Evolutionary conservation across 176 grass and related monocot genomes (phyloP).

Genomic region (Musa beccarii): DNA sequence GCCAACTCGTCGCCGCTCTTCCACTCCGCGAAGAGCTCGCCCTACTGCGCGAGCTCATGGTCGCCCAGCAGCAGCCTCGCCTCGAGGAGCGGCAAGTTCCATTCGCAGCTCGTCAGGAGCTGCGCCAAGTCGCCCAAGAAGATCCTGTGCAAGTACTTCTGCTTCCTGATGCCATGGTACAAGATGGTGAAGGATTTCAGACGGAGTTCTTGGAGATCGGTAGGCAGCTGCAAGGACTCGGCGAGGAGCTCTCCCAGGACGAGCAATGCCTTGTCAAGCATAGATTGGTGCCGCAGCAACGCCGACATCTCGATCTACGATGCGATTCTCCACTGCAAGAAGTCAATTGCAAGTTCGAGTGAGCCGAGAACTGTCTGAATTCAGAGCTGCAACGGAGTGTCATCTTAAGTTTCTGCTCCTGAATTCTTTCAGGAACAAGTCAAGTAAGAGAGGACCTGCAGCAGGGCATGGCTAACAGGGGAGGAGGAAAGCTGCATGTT

Average conservation of each 20-base stretch:
- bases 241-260: not conserved
- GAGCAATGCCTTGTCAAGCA: slow-evolving; percentile 9
- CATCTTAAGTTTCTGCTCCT: not conserved
- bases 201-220: slow-evolving; percentile 3
- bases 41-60: slow-evolving; percentile 20
- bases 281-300: slow-evolving; percentile 62
- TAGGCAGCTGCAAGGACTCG: slow-evolving; percentile 5
- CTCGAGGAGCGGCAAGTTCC: not conserved
- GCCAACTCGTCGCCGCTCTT: slow-evolving; percentile 47
- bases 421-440: not conserved
- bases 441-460: too few species aligned
- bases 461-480: too few species aligned
- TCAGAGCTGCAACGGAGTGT: not conserved
- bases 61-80: not conserved
- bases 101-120: not conserved
- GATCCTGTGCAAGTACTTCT: slow-evolving; percentile 60
- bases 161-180: slow-evolving; percentile 60
- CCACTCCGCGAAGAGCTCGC: slow-evolving; percentile 74
- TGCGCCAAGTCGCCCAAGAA: slow-evolving; percentile 48
- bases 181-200: slow-evolving; percentile 52
- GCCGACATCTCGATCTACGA: slow-evolving; percentile 68
- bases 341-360: slow-evolving; percentile 40
- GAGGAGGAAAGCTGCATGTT: too few species aligned
- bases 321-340: slow-evolving; percentile 94
- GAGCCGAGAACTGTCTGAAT: too few species aligned